Percentiles rank a stretch among this genome's conserved stretches.
These are phyloP conservation scores for Kregervanrija fluxuum DNA, from an alignment of 805 yeast genomes.

Conservation along the genomic window DNA sequence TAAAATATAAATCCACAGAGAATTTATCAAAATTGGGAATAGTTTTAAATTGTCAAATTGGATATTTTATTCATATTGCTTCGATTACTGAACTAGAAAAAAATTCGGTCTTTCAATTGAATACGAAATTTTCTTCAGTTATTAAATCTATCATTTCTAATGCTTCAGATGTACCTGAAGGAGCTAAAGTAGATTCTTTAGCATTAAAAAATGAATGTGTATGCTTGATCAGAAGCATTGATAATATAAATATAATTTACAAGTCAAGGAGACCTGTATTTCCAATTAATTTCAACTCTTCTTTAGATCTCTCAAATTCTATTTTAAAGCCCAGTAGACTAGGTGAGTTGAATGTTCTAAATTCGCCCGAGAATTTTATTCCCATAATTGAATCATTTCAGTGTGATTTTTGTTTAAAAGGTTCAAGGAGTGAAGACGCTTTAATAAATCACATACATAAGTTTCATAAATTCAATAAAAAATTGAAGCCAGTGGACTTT, in stretches of 20 bases:
- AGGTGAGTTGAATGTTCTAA: too few relatives aligned
- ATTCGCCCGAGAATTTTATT: slow-evolving; percentile 6
- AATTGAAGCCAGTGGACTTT: background rate
- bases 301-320: too few relatives aligned
- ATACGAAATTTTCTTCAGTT: background rate
- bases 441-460: slow-evolving; percentile 1
- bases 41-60: slow-evolving; percentile 9
- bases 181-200: too few relatives aligned
- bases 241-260: too few relatives aligned
- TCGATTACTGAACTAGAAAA: slow-evolving; percentile 1
- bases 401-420: slow-evolving; percentile 9
- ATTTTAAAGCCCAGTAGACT: too few relatives aligned
- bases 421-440: background rate
- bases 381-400: slow-evolving; percentile 3
- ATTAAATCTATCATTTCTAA: too few relatives aligned
- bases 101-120: slow-evolving; percentile 3
- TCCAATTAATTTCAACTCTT: too few relatives aligned
- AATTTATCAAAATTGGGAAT: slow-evolving; percentile 4
- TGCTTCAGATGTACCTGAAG: too few relatives aligned
- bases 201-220: too few relatives aligned
- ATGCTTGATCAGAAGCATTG: too few relatives aligned
- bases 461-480: background rate
- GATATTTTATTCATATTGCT: slow-evolving; percentile 7
- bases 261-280: too few relatives aligned
- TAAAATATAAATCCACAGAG: too few relatives aligned